A percentile compares a stretch with the other conserved stretches of the same genome.
phyloP scores from a whole-genome alignment of 345 rosid genomes.

The Kandelia obovata region DNA sequence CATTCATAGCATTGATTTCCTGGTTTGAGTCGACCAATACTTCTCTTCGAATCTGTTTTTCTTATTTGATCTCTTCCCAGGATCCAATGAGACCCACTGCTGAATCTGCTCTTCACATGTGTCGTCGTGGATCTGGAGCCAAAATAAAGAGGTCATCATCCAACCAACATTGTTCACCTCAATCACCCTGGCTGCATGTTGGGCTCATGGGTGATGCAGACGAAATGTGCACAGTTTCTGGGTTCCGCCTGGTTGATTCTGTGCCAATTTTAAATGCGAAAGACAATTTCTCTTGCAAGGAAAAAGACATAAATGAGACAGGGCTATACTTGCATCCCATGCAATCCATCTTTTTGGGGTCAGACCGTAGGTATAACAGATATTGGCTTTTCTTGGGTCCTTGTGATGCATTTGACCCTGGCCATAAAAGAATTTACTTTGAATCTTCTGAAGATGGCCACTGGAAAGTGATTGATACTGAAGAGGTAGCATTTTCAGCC shows the following conservation, averaged over 20 bases:
- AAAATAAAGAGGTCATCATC: conserved; percentile 76
- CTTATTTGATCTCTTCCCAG: conserved; percentile 30
- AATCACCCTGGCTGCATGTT: conserved; percentile 68
- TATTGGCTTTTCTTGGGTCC: conserved; percentile 99
- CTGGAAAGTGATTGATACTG: conserved; percentile 87
- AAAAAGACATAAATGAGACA: conserved; percentile 30
- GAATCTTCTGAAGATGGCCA: conserved; percentile 99
- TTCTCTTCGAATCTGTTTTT: no score
- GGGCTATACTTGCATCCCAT: conserved; percentile 55
- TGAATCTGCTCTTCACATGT: conserved; percentile 45
- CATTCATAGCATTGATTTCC: no score
- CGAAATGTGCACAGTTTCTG: conserved; percentile 37
- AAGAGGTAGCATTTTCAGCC: conserved; percentile 52
- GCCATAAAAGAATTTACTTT: conserved; percentile 89
- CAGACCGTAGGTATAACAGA: conserved; percentile 93
- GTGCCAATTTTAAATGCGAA: conserved; percentile 29
- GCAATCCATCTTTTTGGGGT: conserved; percentile 88
- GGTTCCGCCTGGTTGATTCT: conserved; percentile 65
- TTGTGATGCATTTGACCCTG: conserved; percentile 74
- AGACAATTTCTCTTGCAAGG: conserved; percentile 27
- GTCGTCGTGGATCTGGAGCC: conserved; percentile 72
- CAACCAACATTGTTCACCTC: conserved; percentile 35
- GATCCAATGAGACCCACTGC: conserved; percentile 39
- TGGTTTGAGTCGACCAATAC: no score
- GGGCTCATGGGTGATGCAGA: conserved; percentile 35